Base-by-base conservation (phyloP, 2,329 filamentous ascomycete genomes). In the Aureobasidium sp. region DNA sequence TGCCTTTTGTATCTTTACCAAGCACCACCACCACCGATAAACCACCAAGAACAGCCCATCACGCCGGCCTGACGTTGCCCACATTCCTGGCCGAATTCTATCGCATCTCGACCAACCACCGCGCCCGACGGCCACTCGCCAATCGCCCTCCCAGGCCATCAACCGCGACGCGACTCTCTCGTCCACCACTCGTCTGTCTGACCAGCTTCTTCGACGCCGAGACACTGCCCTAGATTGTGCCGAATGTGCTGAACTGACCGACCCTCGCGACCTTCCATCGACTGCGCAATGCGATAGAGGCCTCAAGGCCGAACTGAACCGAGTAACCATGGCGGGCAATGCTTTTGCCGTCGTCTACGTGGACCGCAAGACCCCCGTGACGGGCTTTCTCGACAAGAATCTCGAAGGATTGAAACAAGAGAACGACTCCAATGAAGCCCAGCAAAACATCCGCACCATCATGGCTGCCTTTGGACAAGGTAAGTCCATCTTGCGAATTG, bases 291-390 rank as follows among this genome's bases (percentile, higher is more conserved):
- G 57, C 57, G 37, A 60, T 60, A 60, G 45, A 60, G 57, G 57
- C 57, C 57, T 60, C 57, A 17, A 49, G 45, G 57, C 57, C 57
- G 45, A 49, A 41, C 31, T 27, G 20, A 60, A 31, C 15, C 45
- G 57, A 60, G 11, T 48, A 45, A 60, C 20, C n/a, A 77, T 77
- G 75, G 74, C 76, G 63, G 74, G 76, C 74, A 75, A 74, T 68
- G 71, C 73, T 63, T 77, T 75, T 70, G 76, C 76, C 68, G 71
- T 77, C 57, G 74, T 77, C 64, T 77, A 77, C 70, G 69, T 77
- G 65, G 74, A 77, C 68, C 72, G 75, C 55, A 72, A 75, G 60
- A 74, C 74, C 63, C 71, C 47, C 31, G 45, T 74, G n/a, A 64
- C 60, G n/a, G 62, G 62, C 36, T 63, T 29, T 20, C 62, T 52